Evolutionary conservation across 306 rosid genomes (phyloP).

Genomic region (Fagus crenata): DNA sequence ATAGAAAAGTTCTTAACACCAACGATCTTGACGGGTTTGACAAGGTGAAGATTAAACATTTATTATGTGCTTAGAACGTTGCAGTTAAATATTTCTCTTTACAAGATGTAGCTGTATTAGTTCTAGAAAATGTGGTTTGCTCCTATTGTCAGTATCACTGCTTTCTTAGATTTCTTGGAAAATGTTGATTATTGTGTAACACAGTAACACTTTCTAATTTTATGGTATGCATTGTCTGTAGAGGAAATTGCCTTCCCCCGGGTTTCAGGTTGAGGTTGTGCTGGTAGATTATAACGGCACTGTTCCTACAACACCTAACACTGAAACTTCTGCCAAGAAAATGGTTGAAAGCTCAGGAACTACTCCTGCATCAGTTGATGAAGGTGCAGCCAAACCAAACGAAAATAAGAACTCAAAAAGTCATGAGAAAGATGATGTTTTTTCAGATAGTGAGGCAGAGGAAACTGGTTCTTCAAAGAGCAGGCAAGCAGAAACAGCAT

Average conservation of each 20-base stretch:
- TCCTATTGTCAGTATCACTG: slow-evolving; percentile 10
- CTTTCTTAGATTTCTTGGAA: slow-evolving; percentile 8
- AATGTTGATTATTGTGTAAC: slow-evolving; percentile 21
- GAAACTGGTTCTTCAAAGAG: slow-evolving; percentile 64
- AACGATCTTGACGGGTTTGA: slow-evolving; percentile 91
- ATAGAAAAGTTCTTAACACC: slow-evolving; percentile 70
- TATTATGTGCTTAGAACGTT: slow-evolving; percentile 1
- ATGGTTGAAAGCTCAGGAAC: slow-evolving; percentile 70
- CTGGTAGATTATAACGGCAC: slow-evolving; percentile 58
- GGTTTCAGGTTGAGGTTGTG: slow-evolving; percentile 91
- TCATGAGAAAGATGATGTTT: slow-evolving; percentile 76
- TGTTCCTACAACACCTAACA: slow-evolving; percentile 37
- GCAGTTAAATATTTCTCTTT: background rate
- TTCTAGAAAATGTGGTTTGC: slow-evolving; percentile 12
- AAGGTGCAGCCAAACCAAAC: slow-evolving; percentile 33
- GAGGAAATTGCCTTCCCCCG: slow-evolving; percentile 96
- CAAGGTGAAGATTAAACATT: slow-evolving; percentile 53
- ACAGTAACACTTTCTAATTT: background rate
- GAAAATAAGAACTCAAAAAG: slow-evolving; percentile 38
- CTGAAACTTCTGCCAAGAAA: slow-evolving; percentile 48
- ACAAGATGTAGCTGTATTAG: slow-evolving; percentile 8
- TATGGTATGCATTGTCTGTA: slow-evolving; percentile 38
- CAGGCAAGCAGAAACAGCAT: slow-evolving; percentile 49
- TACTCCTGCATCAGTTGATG: slow-evolving; percentile 44
- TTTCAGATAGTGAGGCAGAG: slow-evolving; percentile 82